Percentiles rank a stretch among this genome's conserved stretches.
Evolutionary conservation across 257 asterid genomes (phyloP).

Genomic region (Misopates orontium): DNA sequence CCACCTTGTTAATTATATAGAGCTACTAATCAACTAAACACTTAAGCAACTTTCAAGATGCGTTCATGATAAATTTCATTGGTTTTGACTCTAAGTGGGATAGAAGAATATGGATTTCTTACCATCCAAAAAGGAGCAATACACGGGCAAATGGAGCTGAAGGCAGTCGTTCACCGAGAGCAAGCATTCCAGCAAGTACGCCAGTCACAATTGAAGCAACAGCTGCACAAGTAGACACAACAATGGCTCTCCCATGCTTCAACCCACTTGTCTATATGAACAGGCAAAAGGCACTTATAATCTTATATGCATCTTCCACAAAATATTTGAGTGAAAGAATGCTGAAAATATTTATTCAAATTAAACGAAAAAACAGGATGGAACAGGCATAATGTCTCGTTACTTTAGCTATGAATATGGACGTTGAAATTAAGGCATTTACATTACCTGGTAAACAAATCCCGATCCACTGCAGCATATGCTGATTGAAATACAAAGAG

Average conservation of each 20-base stretch:
- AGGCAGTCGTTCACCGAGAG: constrained; percentile 86
- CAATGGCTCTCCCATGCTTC: constrained; percentile 98
- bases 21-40: no score
- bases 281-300: neutral
- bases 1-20: no score
- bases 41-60: no score
- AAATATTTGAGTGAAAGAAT: neutral
- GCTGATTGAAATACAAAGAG: constrained; percentile 75
- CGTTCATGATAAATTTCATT: no score
- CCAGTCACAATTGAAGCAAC: constrained; percentile 98
- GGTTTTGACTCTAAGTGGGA: no score
- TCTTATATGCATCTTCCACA: neutral
- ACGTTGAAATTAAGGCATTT: no score
- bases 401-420: no score
- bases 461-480: constrained; percentile 92
- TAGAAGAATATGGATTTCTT: constrained; percentile 15
- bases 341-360: no score
- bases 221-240: constrained; percentile 97
- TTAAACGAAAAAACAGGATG: no score
- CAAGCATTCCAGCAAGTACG: constrained; percentile 96
- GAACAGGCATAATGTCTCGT: no score
- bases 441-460: constrained; percentile 76
- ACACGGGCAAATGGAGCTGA: constrained; percentile 79
- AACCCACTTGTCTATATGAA: constrained; percentile 76
- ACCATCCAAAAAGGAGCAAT: constrained; percentile 90